Base-by-base conservation (phyloP, 768 basidiomycete species). In the Hericium coralloides region DNA sequence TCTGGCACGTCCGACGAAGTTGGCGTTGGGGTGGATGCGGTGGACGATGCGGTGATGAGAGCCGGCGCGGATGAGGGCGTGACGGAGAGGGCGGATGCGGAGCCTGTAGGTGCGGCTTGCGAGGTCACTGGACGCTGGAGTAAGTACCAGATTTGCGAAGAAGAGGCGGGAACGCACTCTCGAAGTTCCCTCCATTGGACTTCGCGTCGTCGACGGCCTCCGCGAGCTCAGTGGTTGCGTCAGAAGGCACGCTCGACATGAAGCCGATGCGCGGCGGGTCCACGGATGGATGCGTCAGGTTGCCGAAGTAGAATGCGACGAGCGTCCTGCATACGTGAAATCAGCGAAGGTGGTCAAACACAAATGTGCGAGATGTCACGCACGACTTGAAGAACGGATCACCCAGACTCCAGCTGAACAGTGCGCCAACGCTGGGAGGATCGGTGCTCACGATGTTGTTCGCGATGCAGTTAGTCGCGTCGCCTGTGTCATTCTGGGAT, bases 361-460 rank as follows among this genome's bases (percentile, higher is more conserved):
- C 25, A 23, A 53, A 39, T 22, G 26, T 23, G 23, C 12, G 47
- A 38, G 25, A 23, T 10, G 12, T 10, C 18, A 70, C 80, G 47
- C 58, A 89, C 87, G 85, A 77, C 65, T 89, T 89, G 61, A 91
- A 64, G 61, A 90, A 89, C 1, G 89, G 87, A 62, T 78, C 79
- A 2, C 89, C 89, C 25, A 90, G 69, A 69, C 81, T 89, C 87
- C 88, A 91, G 52, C 52, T 64, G 80, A 83, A 64, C 83, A 89
- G 48, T 9, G 52, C 43, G 25, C 58, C 58, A 14, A 2, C 26
- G 3, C n/a, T 10, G 20, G 60, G 60, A 20, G 60, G 60, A 38
- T 61, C 60, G 38, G 60, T 61, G 39, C n/a, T 17, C 2, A 57
- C 58, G 36, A 61, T 17, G 25, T 56, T 59, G 43, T 36, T 31